A percentile compares a stretch with the other conserved stretches of the same genome.
Conservation (phyloP, 768 basidiomycete genomes). For the Asterophora parasitica region DNA sequence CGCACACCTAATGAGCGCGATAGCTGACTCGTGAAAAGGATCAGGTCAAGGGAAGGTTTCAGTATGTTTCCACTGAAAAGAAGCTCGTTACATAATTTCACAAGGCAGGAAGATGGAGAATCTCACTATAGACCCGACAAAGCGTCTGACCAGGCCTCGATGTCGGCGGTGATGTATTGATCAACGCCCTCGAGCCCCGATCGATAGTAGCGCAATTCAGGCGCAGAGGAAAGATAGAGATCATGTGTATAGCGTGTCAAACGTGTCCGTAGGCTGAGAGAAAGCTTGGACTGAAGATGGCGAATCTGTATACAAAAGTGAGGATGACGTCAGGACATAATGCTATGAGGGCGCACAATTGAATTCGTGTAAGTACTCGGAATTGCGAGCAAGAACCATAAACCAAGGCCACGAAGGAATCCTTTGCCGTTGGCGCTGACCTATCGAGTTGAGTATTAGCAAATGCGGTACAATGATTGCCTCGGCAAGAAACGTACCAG, state of each 20-base stretch:
- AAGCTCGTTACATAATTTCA: background rate
- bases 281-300: constrained; percentile 82
- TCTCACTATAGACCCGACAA: constrained; percentile 85
- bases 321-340: no score
- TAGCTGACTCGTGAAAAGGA: constrained; percentile 91
- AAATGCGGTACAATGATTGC: background rate
- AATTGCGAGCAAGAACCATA: constrained; percentile 89
- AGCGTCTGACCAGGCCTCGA: constrained; percentile 83
- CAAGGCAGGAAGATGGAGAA: background rate
- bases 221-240: constrained; percentile 77
- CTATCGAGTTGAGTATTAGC: constrained; percentile 21
- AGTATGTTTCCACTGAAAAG: constrained; percentile 77
- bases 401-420: constrained; percentile 72
- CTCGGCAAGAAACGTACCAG: constrained; percentile 42
- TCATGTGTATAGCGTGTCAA: constrained; percentile 90
- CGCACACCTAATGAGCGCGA: constrained; percentile 79
- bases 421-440: constrained; percentile 81
- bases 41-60: constrained; percentile 86
- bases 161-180: constrained; percentile 91
- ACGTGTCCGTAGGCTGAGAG: constrained; percentile 77
- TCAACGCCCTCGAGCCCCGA: constrained; percentile 69
- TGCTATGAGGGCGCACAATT: constrained; percentile 49
- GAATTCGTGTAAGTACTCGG: constrained; percentile 96
- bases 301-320: constrained; percentile 52
- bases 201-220: constrained; percentile 68